Base-by-base conservation (phyloP, 345 rosid genomes). In the Moricandia moricandioides region DNA sequence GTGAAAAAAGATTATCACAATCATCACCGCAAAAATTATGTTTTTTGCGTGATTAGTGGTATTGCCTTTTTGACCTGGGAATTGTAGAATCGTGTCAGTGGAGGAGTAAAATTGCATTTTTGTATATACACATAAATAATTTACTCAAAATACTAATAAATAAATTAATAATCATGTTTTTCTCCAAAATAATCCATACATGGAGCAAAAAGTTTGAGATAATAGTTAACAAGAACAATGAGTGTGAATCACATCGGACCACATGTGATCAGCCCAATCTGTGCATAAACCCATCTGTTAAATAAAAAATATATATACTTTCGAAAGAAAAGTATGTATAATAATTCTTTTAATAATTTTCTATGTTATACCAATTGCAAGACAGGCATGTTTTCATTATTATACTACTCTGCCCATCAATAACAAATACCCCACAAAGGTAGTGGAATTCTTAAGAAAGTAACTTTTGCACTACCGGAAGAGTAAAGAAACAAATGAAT, bases 371-470 rank as follows among this genome's bases (percentile, higher is more conserved):
- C 45, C 47, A 67, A 24, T 39, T 60, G 69, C 16, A 35, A 75
- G 73, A 75, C 74, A 62, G 43, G 58, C n/a, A 55, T 76, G 45
- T 39, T 39, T 39, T 62, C 58, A 34, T 62, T 75, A 69, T 21
- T 76, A 62, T 62, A 62, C 74, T 16, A 62, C 49, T 17, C 2
- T 39, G 51, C 75, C 29, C 79, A 76, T 76, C 79, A 69, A 69
- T 54, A 69, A 39, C 56, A 60, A 55, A 55, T 76, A 76, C 80
- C 80, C 80, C 80, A 70, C 80, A 56, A 5, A 63, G 40, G 79
- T 76, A 76, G 75, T 76, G 80, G 80, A 70, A 54, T 69, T 40
- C 65, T 3, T 29, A n/a, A 40, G 14, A 62, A 76, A 76, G 75
- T 76, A 63, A 55, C 80, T 76, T 69, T 71, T 8, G 78, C 71